Evolutionary conservation across 2,329 filamentous ascomycete genomes (phyloP).

Genomic region (Calcarisporium arbuscula): DNA sequence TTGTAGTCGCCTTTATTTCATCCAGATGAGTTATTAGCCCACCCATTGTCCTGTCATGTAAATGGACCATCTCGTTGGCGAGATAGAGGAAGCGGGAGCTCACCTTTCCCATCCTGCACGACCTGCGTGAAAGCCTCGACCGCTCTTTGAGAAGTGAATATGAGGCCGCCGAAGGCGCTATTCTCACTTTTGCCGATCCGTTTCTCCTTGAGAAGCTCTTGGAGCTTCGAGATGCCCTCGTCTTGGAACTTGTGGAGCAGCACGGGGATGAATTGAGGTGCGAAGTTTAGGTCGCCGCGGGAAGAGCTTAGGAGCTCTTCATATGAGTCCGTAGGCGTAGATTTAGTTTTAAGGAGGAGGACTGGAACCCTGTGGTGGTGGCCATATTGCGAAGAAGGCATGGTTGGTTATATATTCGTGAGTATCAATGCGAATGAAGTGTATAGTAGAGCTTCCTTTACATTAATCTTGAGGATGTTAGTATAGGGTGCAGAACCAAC

Average conservation of each 20-base stretch:
- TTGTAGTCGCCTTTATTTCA: constrained; percentile 4
- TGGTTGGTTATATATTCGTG: too few relatives aligned
- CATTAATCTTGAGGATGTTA: too few relatives aligned
- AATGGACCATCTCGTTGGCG: too few relatives aligned
- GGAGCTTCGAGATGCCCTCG: constrained; percentile 48
- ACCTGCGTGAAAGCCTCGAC: constrained; percentile 70
- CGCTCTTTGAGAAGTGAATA: constrained; percentile 79
- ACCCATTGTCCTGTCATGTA: too few relatives aligned
- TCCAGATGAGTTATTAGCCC: too few relatives aligned
- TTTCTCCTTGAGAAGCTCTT: constrained; percentile 38
- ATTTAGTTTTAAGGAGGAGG: constrained; percentile 73
- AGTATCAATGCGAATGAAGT: too few relatives aligned
- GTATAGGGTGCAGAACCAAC: too few relatives aligned
- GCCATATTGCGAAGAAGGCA: constrained; percentile 4
- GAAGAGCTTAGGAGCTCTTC: constrained; percentile 54
- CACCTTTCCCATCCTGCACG: constrained; percentile 46
- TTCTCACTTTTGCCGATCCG: constrained; percentile 31
- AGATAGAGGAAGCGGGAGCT: too few relatives aligned
- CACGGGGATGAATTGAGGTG: constrained; percentile 68
- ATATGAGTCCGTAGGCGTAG: constrained; percentile 64
- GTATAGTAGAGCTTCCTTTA: too few relatives aligned
- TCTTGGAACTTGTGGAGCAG: constrained; percentile 64
- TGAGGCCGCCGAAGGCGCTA: constrained; percentile 62
- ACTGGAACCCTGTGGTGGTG: constrained; percentile 38
- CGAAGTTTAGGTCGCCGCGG: constrained; percentile 39